Evolutionary conservation across 73 alveolate species (phyloP).

Genomic region (Paraurostyla sp.): DNA sequence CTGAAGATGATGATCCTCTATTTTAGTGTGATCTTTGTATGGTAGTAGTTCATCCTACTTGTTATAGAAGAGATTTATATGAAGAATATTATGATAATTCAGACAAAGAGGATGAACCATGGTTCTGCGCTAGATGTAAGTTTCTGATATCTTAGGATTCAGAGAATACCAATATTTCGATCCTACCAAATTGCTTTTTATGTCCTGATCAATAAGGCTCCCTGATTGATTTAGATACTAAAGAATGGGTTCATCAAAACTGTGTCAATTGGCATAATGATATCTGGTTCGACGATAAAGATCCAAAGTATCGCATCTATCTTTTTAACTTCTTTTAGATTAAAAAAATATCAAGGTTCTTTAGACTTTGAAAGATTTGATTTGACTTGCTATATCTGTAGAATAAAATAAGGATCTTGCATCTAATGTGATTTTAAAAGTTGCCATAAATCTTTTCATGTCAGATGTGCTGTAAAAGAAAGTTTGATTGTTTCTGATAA

Average conservation of each 20-base stretch:
- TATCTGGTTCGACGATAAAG: slow-evolving; percentile 59
- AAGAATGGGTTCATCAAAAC: slow-evolving; percentile 66
- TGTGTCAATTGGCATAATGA: slow-evolving; percentile 71
- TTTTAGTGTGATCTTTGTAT: slow-evolving; percentile 52
- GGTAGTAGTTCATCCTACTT: slow-evolving; percentile 62
- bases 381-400: slow-evolving; percentile 61
- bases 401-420: slow-evolving; percentile 35
- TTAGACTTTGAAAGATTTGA: slow-evolving; percentile 35
- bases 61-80: slow-evolving; percentile 63
- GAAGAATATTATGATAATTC: slow-evolving; percentile 38
- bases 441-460: slow-evolving; percentile 61
- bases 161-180: not conserved
- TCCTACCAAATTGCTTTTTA: slow-evolving; percentile 27
- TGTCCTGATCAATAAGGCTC: slow-evolving; percentile 61
- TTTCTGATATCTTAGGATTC: not conserved
- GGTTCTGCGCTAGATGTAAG: slow-evolving; percentile 69
- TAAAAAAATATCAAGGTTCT: slow-evolving; percentile 19
- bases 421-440: slow-evolving; percentile 54
- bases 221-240: slow-evolving; percentile 47
- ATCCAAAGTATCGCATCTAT: not conserved
- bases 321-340: not conserved
- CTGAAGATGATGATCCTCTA: slow-evolving; percentile 61
- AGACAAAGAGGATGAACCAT: slow-evolving; percentile 39
- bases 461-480: slow-evolving; percentile 63
- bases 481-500: slow-evolving; percentile 29